A percentile compares a stretch with the other conserved stretches of the same genome.
Evolutionary conservation across 306 rosid species (phyloP).

Genomic region (Abrus pulchellus): DNA sequence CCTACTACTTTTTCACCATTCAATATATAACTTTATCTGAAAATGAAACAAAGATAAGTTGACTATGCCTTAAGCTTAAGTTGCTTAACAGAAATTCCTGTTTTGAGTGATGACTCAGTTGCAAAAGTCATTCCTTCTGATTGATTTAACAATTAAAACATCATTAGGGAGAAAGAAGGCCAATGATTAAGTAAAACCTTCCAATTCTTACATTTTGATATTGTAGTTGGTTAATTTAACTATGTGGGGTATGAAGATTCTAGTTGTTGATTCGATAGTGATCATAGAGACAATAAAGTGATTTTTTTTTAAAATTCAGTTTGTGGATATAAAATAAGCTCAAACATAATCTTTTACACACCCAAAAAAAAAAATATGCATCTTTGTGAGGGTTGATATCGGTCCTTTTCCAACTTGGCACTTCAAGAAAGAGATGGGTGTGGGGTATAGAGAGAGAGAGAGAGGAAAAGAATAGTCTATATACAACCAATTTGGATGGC

Average conservation of each 20-base stretch:
- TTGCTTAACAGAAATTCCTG: neutral
- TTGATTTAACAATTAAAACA: conserved; percentile 37
- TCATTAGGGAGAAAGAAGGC: conserved; percentile 27
- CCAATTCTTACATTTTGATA: neutral
- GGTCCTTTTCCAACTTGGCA: conserved; percentile 47
- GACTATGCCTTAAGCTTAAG: neutral
- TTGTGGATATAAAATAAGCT: conserved; percentile 42
- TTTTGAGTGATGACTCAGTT: conserved; percentile 6
- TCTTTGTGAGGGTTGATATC: conserved; percentile 39
- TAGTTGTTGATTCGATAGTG: conserved; percentile 28
- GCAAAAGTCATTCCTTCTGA: conserved; percentile 4
- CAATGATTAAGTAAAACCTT: conserved; percentile 42
- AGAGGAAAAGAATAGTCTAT: neutral
- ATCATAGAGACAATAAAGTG: conserved; percentile 34
- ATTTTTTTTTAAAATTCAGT: conserved; percentile 8
- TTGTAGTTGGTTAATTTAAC: neutral
- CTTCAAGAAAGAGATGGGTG: conserved; percentile 49
- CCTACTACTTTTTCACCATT: neutral
- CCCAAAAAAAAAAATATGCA: conserved; percentile 4
- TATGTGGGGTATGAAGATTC: conserved; percentile 45
- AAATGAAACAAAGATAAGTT: neutral
- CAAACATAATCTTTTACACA: conserved; percentile 19
- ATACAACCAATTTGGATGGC: conserved; percentile 47
- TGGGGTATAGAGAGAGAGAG: conserved; percentile 30
- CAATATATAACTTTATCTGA: neutral